A percentile compares a stretch with the other conserved stretches of the same genome.
These are phyloP conservation scores for Lecanicillium sp. DNA, from an alignment of 2,329 filamentous ascomycete genomes.

Conservation along the genomic window DNA sequence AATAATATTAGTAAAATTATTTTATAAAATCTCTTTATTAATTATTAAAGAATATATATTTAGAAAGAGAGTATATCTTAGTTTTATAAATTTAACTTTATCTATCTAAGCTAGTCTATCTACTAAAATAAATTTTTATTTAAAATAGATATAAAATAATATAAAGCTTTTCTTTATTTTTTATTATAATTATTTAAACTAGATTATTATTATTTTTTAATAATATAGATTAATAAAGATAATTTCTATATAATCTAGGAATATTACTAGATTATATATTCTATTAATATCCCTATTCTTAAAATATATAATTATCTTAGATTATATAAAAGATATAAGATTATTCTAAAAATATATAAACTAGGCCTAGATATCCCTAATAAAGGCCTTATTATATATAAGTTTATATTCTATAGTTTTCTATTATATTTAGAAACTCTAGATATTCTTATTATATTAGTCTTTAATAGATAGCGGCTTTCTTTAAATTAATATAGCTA, in stretches of 20 bases:
- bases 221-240: background rate
- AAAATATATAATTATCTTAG: background rate
- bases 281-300: conserved; percentile 2
- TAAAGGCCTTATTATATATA: background rate
- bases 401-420: background rate
- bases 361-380: background rate
- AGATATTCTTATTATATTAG: background rate
- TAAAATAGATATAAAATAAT: conserved; percentile 1
- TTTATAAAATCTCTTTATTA: background rate
- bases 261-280: background rate
- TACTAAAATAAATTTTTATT: background rate
- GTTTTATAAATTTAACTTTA: conserved; percentile 1
- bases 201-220: background rate
- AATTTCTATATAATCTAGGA: background rate
- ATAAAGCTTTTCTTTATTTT: background rate
- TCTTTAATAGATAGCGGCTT: no score
- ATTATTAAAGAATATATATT: background rate
- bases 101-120: background rate
- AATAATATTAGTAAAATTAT: background rate
- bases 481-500: no score
- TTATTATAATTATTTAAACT: background rate
- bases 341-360: background rate
- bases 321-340: background rate
- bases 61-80: background rate
- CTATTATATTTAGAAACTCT: background rate